These are phyloP conservation scores for Colletotrichum caudatum DNA, from an alignment of 2,329 filamentous ascomycete genomes.

Conservation along the genomic window DNA sequence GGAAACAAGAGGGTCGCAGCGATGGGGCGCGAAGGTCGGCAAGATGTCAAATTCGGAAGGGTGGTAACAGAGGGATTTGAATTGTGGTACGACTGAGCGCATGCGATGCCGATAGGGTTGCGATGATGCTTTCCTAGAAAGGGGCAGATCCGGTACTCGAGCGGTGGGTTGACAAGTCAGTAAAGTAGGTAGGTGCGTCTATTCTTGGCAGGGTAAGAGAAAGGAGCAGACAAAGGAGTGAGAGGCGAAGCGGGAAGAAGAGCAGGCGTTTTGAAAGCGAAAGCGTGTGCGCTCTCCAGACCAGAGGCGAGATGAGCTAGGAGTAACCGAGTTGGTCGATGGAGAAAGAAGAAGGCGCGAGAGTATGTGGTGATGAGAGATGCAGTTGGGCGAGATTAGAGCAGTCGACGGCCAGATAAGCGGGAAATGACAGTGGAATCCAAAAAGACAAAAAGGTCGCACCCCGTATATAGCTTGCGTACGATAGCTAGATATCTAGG, in stretches of 20 bases:
- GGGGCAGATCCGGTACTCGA: constrained; percentile 16
- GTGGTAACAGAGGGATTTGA: constrained; percentile 8
- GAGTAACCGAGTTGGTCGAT: constrained; percentile 14
- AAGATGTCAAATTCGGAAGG: constrained; percentile 24
- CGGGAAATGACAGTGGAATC: constrained; percentile 18
- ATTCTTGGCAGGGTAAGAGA: constrained; percentile 20
- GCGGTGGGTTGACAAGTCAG: background rate
- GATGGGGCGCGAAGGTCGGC: constrained; percentile 2
- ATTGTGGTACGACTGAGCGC: constrained; percentile 20
- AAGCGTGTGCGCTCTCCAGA: constrained; percentile 12
- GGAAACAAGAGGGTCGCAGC: constrained; percentile 18
- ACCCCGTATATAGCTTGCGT: background rate
- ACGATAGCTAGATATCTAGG: too few species aligned
- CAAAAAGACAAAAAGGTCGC: constrained; percentile 5
- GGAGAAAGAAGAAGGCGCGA: constrained; percentile 21
- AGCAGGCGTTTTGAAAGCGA: background rate
- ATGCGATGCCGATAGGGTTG: constrained; percentile 24
- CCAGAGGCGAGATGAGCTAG: constrained; percentile 34
- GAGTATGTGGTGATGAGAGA: constrained; percentile 37
- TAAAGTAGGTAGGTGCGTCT: constrained; percentile 1
- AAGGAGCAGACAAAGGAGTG: constrained; percentile 10
- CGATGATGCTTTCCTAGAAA: constrained; percentile 29
- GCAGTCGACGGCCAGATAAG: constrained; percentile 28
- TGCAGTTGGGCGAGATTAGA: constrained; percentile 38
- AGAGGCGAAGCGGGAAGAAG: background rate